Conservation (phyloP, 1,284 basidiomycete genomes). For the Omphalotus olearius region DNA sequence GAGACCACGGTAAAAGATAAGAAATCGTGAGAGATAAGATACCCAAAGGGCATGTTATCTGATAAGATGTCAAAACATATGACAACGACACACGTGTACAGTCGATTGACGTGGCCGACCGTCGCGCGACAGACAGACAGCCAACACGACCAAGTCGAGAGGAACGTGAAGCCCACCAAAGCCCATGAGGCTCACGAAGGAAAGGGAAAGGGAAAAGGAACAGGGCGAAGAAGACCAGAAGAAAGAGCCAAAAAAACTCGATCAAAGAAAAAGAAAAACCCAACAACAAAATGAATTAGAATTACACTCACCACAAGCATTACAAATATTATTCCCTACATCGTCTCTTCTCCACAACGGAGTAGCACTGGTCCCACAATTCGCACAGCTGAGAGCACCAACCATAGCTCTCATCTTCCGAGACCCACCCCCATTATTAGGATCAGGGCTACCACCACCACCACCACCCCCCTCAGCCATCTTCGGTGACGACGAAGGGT, state of each 20-base stretch:
- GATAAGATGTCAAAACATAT: constrained; percentile 18
- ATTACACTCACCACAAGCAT: constrained; percentile 81
- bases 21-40: constrained; percentile 18
- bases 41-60: constrained; percentile 9
- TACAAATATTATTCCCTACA: constrained; percentile 89
- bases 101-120: constrained; percentile 6
- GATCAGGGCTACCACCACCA: constrained; percentile 20
- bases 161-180: no score
- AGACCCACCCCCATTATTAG: constrained; percentile 15
- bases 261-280: constrained; percentile 7
- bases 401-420: constrained; percentile 42
- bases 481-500: constrained; percentile 2
- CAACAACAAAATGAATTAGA: not conserved
- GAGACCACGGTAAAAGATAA: not conserved
- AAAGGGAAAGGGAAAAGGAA: constrained; percentile 6
- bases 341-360: constrained; percentile 93
- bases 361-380: constrained; percentile 92
- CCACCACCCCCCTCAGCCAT: constrained; percentile 15
- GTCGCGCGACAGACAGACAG: not conserved
- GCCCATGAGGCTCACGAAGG: constrained; percentile 6
- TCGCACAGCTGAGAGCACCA: constrained; percentile 83
- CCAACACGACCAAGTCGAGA: not conserved
- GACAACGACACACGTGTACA: no score
- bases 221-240: constrained; percentile 23
- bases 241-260: constrained; percentile 19